These are phyloP conservation scores for Plectranthus barbatus DNA, from an alignment of 257 asterid species.

Conservation along the genomic window DNA sequence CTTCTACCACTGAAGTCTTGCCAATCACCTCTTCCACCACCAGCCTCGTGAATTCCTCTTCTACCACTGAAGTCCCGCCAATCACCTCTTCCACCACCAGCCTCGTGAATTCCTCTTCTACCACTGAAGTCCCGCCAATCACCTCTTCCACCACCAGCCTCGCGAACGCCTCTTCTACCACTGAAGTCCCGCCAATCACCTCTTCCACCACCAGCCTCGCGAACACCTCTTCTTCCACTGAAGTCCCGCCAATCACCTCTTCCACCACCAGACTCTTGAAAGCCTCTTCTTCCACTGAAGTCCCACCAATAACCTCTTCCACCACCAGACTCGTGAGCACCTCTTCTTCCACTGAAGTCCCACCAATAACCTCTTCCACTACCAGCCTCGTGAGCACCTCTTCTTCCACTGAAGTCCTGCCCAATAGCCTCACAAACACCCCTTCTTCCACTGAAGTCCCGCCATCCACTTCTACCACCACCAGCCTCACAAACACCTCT, in stretches of 20 bases:
- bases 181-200: not conserved
- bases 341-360: too few relatives aligned
- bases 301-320: conserved; percentile 1
- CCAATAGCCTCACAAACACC: not conserved
- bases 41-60: not conserved
- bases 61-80: conserved; percentile 1
- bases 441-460: not conserved
- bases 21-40: not conserved
- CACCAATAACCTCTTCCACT: too few relatives aligned
- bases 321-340: too few relatives aligned
- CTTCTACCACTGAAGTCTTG: not conserved
- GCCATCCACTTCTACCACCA: not conserved
- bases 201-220: conserved; percentile 1
- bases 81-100: not conserved
- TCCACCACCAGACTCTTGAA: conserved; percentile 1
- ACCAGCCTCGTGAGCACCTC: too few relatives aligned
- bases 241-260: not conserved
- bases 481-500: not conserved
- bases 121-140: not conserved
- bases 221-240: not conserved
- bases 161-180: not conserved
- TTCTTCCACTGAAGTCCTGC: conserved; percentile 16
- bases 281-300: not conserved
- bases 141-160: conserved; percentile 3
- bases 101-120: not conserved